phyloP scores from a whole-genome alignment of 1,139 yeast genomes.

The Trichomonascaceae sp. region DNA sequence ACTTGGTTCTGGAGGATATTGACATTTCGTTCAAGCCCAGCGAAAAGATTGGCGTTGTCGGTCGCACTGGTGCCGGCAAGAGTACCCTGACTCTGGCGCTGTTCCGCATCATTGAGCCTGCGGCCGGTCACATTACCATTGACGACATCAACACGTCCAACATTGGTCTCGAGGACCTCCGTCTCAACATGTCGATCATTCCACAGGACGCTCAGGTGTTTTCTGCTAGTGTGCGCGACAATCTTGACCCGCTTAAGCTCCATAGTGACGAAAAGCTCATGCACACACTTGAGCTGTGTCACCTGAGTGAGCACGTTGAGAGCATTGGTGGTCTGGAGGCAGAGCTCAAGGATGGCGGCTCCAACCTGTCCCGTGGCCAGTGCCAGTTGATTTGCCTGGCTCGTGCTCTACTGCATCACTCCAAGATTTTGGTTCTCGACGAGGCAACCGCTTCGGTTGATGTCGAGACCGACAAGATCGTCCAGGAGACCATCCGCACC shows the following conservation, averaged over 20 bases:
- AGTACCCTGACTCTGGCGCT: slow-evolving; percentile 57
- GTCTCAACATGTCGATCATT: slow-evolving; percentile 50
- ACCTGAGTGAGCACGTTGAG: slow-evolving; percentile 59
- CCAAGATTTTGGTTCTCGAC: slow-evolving; percentile 56
- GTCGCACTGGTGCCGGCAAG: slow-evolving; percentile 82
- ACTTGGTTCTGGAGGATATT: slow-evolving; percentile 43
- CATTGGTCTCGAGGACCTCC: slow-evolving; percentile 45
- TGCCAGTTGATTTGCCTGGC: slow-evolving; percentile 66
- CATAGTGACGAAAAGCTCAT: slow-evolving; percentile 40
- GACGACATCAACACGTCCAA: slow-evolving; percentile 45
- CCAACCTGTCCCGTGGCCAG: slow-evolving; percentile 67
- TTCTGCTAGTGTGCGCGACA: slow-evolving; percentile 50
- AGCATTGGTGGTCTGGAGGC: slow-evolving; percentile 36
- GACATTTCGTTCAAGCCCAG: slow-evolving; percentile 38
- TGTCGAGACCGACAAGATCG: slow-evolving; percentile 59
- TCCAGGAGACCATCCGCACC: slow-evolving; percentile 58
- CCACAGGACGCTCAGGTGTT: slow-evolving; percentile 71
- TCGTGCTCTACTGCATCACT: slow-evolving; percentile 50
- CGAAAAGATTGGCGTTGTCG: slow-evolving; percentile 72
- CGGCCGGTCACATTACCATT: slow-evolving; percentile 39
- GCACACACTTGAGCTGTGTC: slow-evolving; percentile 71
- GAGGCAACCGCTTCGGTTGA: slow-evolving; percentile 87
- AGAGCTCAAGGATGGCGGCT: slow-evolving; percentile 40
- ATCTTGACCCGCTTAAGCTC: slow-evolving; percentile 49
- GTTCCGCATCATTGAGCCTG: slow-evolving; percentile 62